These are phyloP conservation scores for Ustilago bromivora DNA, from an alignment of 1,284 basidiomycete genomes.

Conservation along the genomic window DNA sequence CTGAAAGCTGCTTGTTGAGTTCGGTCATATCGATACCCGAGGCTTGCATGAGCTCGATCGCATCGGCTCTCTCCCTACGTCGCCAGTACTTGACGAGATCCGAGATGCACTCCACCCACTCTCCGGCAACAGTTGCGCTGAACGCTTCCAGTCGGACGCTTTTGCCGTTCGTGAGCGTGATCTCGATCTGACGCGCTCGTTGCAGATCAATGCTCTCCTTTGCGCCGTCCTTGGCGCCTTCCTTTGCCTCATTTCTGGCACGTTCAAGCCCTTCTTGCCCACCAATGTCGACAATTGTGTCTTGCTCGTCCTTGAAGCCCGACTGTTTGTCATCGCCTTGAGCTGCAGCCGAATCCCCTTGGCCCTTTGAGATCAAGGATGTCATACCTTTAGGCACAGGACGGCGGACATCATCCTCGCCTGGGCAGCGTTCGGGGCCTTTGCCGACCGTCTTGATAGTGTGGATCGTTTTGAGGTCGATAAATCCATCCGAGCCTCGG, in stretches of 20 bases:
- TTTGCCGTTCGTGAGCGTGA: conserved; percentile 78
- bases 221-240: conserved; percentile 68
- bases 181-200: conserved; percentile 80
- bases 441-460: conserved; percentile 74
- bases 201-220: conserved; percentile 32
- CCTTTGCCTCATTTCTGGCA: conserved; percentile 71
- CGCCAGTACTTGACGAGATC: conserved; percentile 82
- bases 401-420: conserved; percentile 41
- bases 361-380: conserved; percentile 14
- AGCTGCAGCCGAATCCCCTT: conserved; percentile 69
- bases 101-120: conserved; percentile 82
- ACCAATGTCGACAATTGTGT: conserved; percentile 78
- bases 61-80: conserved; percentile 77
- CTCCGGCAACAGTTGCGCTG: conserved; percentile 74
- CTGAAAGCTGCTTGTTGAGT: conserved; percentile 33
- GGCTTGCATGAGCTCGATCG: conserved; percentile 80
- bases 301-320: conserved; percentile 50
- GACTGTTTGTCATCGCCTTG: conserved; percentile 70
- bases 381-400: background rate
- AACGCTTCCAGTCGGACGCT: conserved; percentile 78
- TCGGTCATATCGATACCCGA: conserved; percentile 73
- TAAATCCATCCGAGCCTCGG: conserved; percentile 76
- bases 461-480: conserved; percentile 78
- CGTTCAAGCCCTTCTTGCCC: conserved; percentile 76
- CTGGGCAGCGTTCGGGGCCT: conserved; percentile 51